These are phyloP conservation scores for Aspergillus fumigatus DNA, from an alignment of 2,329 filamentous ascomycete genomes.

Conservation along the genomic window DNA sequence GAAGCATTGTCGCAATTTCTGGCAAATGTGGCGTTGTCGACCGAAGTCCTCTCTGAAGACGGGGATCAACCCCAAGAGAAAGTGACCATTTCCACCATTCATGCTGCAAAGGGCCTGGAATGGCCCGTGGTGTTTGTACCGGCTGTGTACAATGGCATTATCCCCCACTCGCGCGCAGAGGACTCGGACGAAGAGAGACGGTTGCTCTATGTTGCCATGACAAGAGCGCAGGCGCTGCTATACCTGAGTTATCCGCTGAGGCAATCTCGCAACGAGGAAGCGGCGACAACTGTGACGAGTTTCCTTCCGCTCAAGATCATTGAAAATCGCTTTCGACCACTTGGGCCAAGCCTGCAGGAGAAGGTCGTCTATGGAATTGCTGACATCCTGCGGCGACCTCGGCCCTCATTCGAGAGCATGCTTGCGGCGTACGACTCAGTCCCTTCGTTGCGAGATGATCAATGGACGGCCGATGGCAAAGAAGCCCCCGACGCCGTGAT, in stretches of 20 bases:
- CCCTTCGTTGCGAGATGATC: constrained; percentile 58
- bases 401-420: constrained; percentile 55
- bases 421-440: constrained; percentile 41
- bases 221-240: constrained; percentile 76
- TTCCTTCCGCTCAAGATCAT: constrained; percentile 62
- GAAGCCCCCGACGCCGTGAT: constrained; percentile 32
- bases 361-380: constrained; percentile 62
- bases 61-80: constrained; percentile 50
- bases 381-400: constrained; percentile 62
- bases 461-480: constrained; percentile 62
- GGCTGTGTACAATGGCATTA: constrained; percentile 81
- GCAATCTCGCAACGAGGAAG: constrained; percentile 55
- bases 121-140: constrained; percentile 96
- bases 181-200: constrained; percentile 83
- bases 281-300: constrained; percentile 59
- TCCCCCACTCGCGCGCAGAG: constrained; percentile 82
- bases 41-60: constrained; percentile 60
- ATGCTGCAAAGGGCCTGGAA: constrained; percentile 91
- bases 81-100: constrained; percentile 91
- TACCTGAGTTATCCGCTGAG: constrained; percentile 78
- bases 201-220: constrained; percentile 95
- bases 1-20: constrained; percentile 74
- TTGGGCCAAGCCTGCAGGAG: constrained; percentile 66
- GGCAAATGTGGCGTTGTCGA: constrained; percentile 83
- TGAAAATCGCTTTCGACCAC: constrained; percentile 50